phyloP scores from a whole-genome alignment of 306 rosid genomes.

The Cucumis hystrix region DNA sequence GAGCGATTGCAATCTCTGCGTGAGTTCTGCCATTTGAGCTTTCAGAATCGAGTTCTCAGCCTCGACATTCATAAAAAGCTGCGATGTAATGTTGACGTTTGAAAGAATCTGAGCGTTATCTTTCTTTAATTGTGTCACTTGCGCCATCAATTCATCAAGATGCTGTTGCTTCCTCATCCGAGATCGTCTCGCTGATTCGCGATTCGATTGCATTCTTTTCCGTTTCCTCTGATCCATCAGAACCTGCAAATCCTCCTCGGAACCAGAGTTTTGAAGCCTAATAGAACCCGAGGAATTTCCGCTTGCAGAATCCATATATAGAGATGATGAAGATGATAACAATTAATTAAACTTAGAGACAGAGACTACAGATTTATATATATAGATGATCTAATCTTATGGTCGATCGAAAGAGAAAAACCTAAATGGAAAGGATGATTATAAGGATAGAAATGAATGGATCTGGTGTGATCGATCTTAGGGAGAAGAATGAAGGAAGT shows the following conservation, averaged over 20 bases:
- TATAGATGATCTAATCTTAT: background rate
- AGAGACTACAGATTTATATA: background rate
- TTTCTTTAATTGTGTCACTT: conserved; percentile 22
- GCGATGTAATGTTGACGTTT: conserved; percentile 30
- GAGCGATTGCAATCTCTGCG: conserved; percentile 53
- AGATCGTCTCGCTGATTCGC: conserved; percentile 80
- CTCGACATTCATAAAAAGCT: conserved; percentile 36
- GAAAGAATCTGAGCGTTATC: conserved; percentile 35
- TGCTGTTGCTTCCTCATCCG: conserved; percentile 68
- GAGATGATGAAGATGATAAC: background rate
- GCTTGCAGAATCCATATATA: conserved; percentile 50
- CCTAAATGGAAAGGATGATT: background rate
- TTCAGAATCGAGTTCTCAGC: conserved; percentile 46
- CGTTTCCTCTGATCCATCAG: conserved; percentile 51
- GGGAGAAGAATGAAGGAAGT: background rate
- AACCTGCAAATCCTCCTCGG: conserved; percentile 42
- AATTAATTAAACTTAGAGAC: background rate
- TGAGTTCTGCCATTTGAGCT: conserved; percentile 58
- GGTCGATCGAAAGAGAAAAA: background rate
- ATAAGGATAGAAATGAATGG: background rate
- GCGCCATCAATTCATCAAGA: conserved; percentile 42
- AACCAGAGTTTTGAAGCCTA: conserved; percentile 37
- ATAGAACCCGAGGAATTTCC: conserved; percentile 47
- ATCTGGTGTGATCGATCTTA: background rate
- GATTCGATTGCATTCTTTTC: conserved; percentile 72